Evolutionary conservation across 441 rosid genomes (phyloP).

Genomic region (Gossypium davidsonii): DNA sequence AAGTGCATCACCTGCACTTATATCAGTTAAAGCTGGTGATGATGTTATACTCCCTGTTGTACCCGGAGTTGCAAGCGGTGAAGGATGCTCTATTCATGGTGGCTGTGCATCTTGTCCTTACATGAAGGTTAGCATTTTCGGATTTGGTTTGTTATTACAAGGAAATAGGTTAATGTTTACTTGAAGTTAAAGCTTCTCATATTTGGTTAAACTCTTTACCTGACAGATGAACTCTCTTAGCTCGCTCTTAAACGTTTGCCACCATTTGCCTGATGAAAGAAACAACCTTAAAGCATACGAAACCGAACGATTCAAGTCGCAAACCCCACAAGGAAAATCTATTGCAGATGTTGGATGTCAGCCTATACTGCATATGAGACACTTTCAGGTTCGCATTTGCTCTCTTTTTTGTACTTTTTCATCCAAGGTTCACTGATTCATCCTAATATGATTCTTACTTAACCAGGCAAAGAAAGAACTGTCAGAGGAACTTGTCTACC

Average conservation of each 20-base stretch:
- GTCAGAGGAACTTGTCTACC: constrained; percentile 47
- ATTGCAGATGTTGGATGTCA: constrained; percentile 92
- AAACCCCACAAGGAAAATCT: constrained; percentile 68
- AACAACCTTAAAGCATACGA: constrained; percentile 38
- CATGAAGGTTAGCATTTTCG: constrained; percentile 64
- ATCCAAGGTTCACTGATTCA: neutral
- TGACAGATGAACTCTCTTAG: constrained; percentile 87
- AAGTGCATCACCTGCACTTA: constrained; percentile 28
- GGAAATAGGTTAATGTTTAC: constrained; percentile 6
- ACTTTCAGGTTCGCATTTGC: constrained; percentile 61
- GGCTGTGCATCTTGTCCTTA: constrained; percentile 98
- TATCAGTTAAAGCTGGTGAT: constrained; percentile 40
- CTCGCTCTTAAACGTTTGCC: constrained; percentile 69
- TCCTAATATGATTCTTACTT: neutral
- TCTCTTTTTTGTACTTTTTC: neutral
- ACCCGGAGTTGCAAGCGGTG: constrained; percentile 92
- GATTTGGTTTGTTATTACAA: neutral
- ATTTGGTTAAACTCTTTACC: constrained; percentile 14
- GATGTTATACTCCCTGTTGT: constrained; percentile 53
- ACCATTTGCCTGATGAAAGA: constrained; percentile 56
- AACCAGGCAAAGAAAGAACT: constrained; percentile 56
- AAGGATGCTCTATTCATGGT: constrained; percentile 90
- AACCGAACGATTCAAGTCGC: constrained; percentile 58
- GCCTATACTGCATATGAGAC: constrained; percentile 94
- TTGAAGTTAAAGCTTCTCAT: constrained; percentile 13